Percentiles rank a stretch among this genome's conserved stretches.
These are phyloP conservation scores for Cyberlindnera lachancei DNA, from an alignment of 805 yeast genomes.

Conservation along the genomic window DNA sequence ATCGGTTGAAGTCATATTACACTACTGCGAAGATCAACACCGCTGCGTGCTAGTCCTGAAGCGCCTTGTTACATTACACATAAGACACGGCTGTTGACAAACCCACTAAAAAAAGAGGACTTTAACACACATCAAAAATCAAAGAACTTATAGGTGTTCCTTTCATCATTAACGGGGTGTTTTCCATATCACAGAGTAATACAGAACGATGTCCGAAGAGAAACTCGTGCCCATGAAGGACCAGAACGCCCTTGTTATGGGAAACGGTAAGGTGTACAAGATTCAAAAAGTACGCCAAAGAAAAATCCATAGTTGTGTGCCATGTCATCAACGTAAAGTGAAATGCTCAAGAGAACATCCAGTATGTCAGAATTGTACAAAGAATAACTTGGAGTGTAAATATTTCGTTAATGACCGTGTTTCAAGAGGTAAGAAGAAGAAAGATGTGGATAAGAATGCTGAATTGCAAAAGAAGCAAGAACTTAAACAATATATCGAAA, in stretches of 20 bases:
- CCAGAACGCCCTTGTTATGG: conserved; percentile 31
- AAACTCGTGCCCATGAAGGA: conserved; percentile 26
- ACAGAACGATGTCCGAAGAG: conserved; percentile 12
- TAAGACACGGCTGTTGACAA: no score
- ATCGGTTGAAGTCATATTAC: no score
- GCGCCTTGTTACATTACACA: no score
- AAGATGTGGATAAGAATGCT: conserved; percentile 17
- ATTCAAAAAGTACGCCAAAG: conserved; percentile 57
- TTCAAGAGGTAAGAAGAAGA: conserved; percentile 24
- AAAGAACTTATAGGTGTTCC: no score
- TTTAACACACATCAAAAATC: no score
- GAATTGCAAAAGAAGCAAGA: conserved; percentile 19
- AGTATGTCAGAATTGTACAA: conserved; percentile 42
- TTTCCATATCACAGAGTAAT: no score
- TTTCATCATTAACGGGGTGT: no score
- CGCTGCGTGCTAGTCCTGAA: no score
- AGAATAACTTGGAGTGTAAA: conserved; percentile 39
- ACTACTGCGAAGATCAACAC: no score
- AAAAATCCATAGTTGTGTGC: conserved; percentile 46
- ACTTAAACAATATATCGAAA: conserved; percentile 17
- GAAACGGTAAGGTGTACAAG: conserved; percentile 49
- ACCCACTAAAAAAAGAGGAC: no score
- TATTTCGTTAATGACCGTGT: conserved; percentile 54
- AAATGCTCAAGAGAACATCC: conserved; percentile 50
- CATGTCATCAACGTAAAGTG: conserved; percentile 52